Evolutionary conservation across 2,329 filamentous ascomycete species (phyloP), one percentile per base, ranked within the genome.

Genomic region (Ophiostoma tasmaniense): DNA sequence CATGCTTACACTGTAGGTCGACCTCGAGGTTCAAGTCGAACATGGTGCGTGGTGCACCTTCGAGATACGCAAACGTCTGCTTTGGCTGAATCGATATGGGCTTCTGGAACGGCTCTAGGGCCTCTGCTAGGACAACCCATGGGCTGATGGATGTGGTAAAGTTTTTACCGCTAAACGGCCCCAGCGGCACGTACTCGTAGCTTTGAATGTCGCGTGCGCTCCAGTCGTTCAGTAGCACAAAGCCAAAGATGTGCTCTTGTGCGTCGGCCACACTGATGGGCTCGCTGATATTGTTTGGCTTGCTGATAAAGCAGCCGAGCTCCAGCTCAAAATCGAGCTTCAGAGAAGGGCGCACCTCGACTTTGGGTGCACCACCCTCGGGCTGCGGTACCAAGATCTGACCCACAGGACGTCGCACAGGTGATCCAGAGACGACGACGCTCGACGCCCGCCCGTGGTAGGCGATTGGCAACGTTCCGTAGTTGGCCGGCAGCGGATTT

Each of bases 141-240:
- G 90, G 85, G 71, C 87, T 90, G 73, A 95, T 89, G 0, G 85
- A 90, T 0, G 90, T 91, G 3, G 84, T 89, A 75, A 95, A 94
- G 77, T 93, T 94, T 84, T 96, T 95, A 30, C 87, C 83, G 71
- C 91, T 93, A 80, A 95, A 94, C 0, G 91, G 91, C 0, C 92
- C 92, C 8, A 94, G 80, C 0, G 92, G 92, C 10, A 93, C 84
- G 73, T 93, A 93, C 78, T 96, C 92, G 90, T 90, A 95, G 0
- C 85, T 85, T 76, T 96, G 92, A 66, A 95, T 89, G 74, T 95
- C 91, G 72, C 91, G 82, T 4, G 91, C 91, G 68, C 89, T 92
- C 92, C 92, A 96, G 78, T 96, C 92, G 74, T 96, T 96, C 82
- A 96, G 85, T 69, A 96, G 79, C 0, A 95, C 91, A 33, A 92